Conservation (phyloP, 352 stramenopile species). For the Pythium coloratum region DNA sequence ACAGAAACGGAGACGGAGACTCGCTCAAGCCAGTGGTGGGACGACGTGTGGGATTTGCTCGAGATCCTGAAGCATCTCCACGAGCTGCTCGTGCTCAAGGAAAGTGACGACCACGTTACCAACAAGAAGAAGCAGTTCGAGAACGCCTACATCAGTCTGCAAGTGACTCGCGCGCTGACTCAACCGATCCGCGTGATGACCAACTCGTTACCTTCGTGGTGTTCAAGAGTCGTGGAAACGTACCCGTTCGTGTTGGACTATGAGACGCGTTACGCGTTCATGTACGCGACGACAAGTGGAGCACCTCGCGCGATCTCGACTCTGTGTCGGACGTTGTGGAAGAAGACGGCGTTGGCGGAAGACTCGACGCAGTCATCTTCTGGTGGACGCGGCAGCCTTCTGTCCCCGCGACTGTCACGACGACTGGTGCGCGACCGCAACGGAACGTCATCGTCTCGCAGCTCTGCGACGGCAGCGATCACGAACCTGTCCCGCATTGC, state of each 20-base stretch:
- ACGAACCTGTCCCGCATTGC: constrained; percentile 64
- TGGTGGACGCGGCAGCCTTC: constrained; percentile 7
- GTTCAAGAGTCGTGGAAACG: constrained; percentile 47
- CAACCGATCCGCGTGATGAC: constrained; percentile 68
- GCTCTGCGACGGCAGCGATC: constrained; percentile 32
- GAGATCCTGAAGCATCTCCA: constrained; percentile 42
- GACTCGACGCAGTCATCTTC: constrained; percentile 28
- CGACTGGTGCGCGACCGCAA: constrained; percentile 39
- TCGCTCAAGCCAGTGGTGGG: constrained; percentile 35
- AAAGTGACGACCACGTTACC: neutral
- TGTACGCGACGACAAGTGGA: constrained; percentile 68
- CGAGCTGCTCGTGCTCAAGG: constrained; percentile 20
- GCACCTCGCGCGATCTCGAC: constrained; percentile 70
- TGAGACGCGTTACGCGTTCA: constrained; percentile 63
- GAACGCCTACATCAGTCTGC: constrained; percentile 61
- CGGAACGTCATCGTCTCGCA: constrained; percentile 28
- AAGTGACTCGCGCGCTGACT: constrained; percentile 55
- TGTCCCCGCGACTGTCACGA: constrained; percentile 18
- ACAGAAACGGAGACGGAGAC: neutral
- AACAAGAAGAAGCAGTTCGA: constrained; percentile 31
- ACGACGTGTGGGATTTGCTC: constrained; percentile 65
- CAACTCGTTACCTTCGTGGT: constrained; percentile 58
- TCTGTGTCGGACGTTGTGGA: constrained; percentile 68
- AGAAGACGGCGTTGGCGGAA: constrained; percentile 46
- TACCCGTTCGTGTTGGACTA: constrained; percentile 70